Evolutionary conservation across 805 yeast genomes (phyloP), one percentile per base, ranked within the genome.

Genomic region (Wickerhamiella sergipiensis): DNA sequence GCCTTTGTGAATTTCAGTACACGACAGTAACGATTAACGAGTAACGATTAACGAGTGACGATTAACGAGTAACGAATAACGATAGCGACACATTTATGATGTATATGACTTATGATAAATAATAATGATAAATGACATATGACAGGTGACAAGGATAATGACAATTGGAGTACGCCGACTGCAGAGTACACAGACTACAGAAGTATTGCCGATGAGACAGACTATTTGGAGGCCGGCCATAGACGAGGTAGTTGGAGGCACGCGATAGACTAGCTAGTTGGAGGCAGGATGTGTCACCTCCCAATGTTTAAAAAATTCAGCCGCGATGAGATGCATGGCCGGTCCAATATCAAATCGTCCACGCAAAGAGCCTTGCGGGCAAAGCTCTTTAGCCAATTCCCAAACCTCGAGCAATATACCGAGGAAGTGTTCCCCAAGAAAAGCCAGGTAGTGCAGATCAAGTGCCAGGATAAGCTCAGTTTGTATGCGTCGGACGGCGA

Each of bases 261-360:
- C n/a, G n/a, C n/a, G n/a, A n/a, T n/a, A n/a, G n/a, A n/a, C n/a
- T n/a, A n/a, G n/a, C n/a, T n/a, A n/a, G n/a, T n/a, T n/a, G n/a
- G n/a, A n/a, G n/a, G n/a, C 8, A 24, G 26, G 8, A 24, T 24
- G 26, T 24, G 26, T 24, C 26, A 24, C 5, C 26, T 24, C 33
- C 17, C 22, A 19, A 19, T 57, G 59, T 58, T 58, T 45, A 58
- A 55, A 49, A 57, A 79, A 64, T 87, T 88, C 70, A 76, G 86
- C 29, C 81, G 78, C 57, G 95, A 87, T 43, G 96, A 89, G 63
- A 77, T 88, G 50, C 95, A 87, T 60, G 83, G 95, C 8, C 81
- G 92, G 57, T 81, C 96, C 13, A 90, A 90, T 63, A 82, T 89
- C 66, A 89, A 89, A 67, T 85, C 95, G 0, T 89, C 97, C 1